Evolutionary conservation across 169 alveolate species (phyloP).

Genomic region (Babesia bigemina): DNA sequence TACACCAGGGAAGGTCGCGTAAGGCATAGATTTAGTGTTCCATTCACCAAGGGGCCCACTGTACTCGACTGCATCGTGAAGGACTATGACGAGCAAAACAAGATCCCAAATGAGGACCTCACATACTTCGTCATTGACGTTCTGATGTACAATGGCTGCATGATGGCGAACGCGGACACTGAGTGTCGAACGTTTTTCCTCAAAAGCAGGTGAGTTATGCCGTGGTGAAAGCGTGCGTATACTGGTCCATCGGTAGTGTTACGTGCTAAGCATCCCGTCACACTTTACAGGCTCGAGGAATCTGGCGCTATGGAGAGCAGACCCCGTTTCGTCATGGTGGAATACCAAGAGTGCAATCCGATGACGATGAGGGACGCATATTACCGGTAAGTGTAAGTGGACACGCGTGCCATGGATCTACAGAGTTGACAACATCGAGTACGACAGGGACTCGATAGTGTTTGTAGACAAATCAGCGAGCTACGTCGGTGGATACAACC

Average conservation of each 20-base stretch:
- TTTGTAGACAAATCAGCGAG: slow-evolving; percentile 50
- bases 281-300: slow-evolving; percentile 18
- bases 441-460: slow-evolving; percentile 52
- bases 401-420: no score
- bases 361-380: slow-evolving; percentile 34
- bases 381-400: slow-evolving; percentile 19
- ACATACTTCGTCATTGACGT: slow-evolving; percentile 53
- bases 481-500: slow-evolving; percentile 72
- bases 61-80: slow-evolving; percentile 57
- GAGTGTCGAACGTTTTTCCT: slow-evolving; percentile 59
- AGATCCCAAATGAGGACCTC: background rate
- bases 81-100: background rate
- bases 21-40: slow-evolving; percentile 20
- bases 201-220: slow-evolving; percentile 39
- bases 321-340: slow-evolving; percentile 20
- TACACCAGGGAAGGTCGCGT: slow-evolving; percentile 23
- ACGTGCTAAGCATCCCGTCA: background rate
- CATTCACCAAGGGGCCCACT: slow-evolving; percentile 63
- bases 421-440: slow-evolving; percentile 20
- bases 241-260: background rate
- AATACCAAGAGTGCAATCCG: slow-evolving; percentile 49
- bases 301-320: background rate
- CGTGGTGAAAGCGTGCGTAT: background rate
- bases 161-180: slow-evolving; percentile 52
- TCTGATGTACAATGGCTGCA: slow-evolving; percentile 51